Evolutionary conservation across 371 early-diverging fungal genomes (phyloP), one percentile per base, ranked within the genome.

Genomic region (Nematocida sp.): DNA sequence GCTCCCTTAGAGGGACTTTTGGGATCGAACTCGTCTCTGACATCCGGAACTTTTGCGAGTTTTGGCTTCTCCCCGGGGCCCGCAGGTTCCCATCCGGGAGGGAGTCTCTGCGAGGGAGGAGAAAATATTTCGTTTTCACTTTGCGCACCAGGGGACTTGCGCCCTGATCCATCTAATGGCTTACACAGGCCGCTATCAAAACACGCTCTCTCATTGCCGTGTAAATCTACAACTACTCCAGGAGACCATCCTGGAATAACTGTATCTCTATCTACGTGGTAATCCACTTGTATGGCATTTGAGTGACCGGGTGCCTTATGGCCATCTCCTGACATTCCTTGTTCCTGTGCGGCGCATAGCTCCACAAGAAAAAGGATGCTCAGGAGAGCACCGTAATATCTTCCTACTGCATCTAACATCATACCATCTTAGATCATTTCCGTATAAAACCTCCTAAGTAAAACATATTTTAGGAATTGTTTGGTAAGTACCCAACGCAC

Each of bases 381-480:
- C 13, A 45, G 13, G 20, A 45, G 45, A 45, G 45, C 45, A 20
- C 45, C 45, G 13, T 13, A 45, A 20, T 45, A 45, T 45, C 45
- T 45, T 45, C 45, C 45, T 20, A 13, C 20, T 20, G 13, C 20
- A 13, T 13, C 45, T 45, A 45, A 20, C 13, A 45, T 45, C 45
- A 45, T 45, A 20, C 13, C 45, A 13, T 20, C 13, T 20, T 45
- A 13, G 13, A 45, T 13, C 45, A 0, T 51, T 32, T 25, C 9
- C 48, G n/a, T 68, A 68, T 68, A 68, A 57, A 68, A 68, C 42
- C 57, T 48, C 56, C 0, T 2, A 39, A 16, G 3, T 68, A 68
- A 68, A 68, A 68, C 69, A 68, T 20, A 5, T 48, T 23, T 59
- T 7, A 30, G 47, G 30, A 5, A 60, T 18, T 48, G 69, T 68